phyloP scores from a whole-genome alignment of 139 green algal genomes.

The Dunaliella sp. region DNA sequence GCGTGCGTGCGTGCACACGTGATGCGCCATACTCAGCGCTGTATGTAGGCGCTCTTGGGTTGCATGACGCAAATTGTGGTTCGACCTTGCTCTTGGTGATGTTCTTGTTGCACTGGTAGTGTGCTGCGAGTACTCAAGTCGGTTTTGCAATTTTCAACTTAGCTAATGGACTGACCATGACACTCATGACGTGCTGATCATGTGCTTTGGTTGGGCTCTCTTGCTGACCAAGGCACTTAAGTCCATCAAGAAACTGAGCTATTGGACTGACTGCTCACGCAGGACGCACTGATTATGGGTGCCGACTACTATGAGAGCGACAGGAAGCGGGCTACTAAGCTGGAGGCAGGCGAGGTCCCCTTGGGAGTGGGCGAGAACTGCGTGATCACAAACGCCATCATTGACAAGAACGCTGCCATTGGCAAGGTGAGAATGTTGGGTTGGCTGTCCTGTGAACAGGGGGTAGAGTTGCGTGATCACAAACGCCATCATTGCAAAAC shows the following conservation, averaged over 20 bases:
- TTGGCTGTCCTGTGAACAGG: no score
- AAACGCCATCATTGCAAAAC: conserved; percentile 96
- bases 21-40: no score
- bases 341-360: conserved; percentile 74
- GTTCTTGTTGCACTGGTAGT: no score
- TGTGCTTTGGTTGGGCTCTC: neutral
- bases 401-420: conserved; percentile 83
- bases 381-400: conserved; percentile 89
- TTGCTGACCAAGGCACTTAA: neutral
- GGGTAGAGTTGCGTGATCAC: conserved; percentile 71
- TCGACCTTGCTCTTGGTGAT: no score
- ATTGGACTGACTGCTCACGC: neutral
- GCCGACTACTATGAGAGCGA: conserved; percentile 98
- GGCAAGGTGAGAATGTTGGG: no score
- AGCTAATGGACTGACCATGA: no score
- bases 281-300: conserved; percentile 78
- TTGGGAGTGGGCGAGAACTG: conserved; percentile 86
- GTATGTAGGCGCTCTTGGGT: no score
- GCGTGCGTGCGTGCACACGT: no score
- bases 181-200: no score
- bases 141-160: no score
- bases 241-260: neutral
- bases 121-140: no score
- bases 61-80: no score
- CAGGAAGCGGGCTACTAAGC: conserved; percentile 60